Evolutionary conservation across 495 filamentous ascomycete genomes (phyloP).

Genomic region (Aspergillus steynii): DNA sequence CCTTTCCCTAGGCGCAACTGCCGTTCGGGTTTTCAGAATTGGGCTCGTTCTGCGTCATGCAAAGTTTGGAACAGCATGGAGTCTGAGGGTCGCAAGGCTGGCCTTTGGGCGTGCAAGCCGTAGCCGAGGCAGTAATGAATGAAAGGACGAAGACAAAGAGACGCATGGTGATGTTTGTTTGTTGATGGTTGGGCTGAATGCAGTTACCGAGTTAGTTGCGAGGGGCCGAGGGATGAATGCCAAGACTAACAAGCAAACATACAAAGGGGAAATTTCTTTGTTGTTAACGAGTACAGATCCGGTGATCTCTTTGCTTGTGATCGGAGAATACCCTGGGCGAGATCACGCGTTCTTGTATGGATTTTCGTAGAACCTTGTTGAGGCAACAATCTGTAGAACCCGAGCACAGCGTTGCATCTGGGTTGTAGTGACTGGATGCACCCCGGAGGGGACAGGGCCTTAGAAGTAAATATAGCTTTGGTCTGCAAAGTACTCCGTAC

Average conservation of each 20-base stretch:
- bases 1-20: constrained; percentile 1
- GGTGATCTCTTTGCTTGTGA: too few relatives aligned
- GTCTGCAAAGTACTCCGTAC: too few relatives aligned
- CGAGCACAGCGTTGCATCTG: not conserved
- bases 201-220: too few relatives aligned
- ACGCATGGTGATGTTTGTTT: not conserved
- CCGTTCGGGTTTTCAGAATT: not conserved
- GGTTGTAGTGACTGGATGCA: not conserved
- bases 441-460: not conserved
- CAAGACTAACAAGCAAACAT: too few relatives aligned
- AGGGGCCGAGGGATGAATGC: too few relatives aligned
- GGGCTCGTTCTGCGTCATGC: not conserved
- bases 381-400: not conserved
- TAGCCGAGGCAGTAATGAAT: not conserved
- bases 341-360: not conserved
- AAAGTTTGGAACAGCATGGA: not conserved
- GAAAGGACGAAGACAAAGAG: not conserved
- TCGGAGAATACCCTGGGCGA: not conserved
- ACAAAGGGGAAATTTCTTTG: too few relatives aligned
- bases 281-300: too few relatives aligned
- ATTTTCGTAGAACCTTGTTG: not conserved
- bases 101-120: not conserved
- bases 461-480: too few relatives aligned
- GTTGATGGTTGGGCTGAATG: too few relatives aligned
- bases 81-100: not conserved